Conservation (phyloP, 257 asterid genomes). For the Cordia subcordata region DNA sequence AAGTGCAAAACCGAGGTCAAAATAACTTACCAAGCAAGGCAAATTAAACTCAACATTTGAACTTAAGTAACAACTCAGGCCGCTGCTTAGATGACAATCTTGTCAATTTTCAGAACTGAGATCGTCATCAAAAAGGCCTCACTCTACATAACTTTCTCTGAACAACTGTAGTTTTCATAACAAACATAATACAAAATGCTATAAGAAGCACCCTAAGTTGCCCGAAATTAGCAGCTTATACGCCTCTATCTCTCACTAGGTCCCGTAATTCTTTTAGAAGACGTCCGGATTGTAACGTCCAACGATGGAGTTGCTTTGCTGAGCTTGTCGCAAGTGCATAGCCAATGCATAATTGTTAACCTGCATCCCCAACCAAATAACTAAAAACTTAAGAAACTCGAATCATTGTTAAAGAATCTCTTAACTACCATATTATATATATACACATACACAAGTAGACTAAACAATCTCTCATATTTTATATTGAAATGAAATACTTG, state of each 20-base stretch:
- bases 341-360: constrained; percentile 67
- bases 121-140: background rate
- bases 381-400: background rate
- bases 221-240: background rate
- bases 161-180: background rate
- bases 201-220: background rate
- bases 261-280: constrained; percentile 22
- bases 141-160: background rate
- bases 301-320: constrained; percentile 48
- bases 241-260: too few species aligned
- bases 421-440: too few species aligned
- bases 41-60: too few species aligned
- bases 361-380: constrained; percentile 30
- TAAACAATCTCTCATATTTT: too few species aligned
- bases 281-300: constrained; percentile 66
- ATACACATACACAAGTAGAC: too few species aligned
- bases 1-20: too few species aligned
- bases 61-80: background rate
- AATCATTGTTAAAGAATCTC: background rate
- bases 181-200: background rate
- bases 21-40: too few species aligned
- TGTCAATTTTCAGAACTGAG: background rate
- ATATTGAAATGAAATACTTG: background rate
- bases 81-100: background rate
- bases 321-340: constrained; percentile 61